Evolutionary conservation across 169 alveolate genomes (phyloP).

Genomic region (Cyclospora cayetanensis): DNA sequence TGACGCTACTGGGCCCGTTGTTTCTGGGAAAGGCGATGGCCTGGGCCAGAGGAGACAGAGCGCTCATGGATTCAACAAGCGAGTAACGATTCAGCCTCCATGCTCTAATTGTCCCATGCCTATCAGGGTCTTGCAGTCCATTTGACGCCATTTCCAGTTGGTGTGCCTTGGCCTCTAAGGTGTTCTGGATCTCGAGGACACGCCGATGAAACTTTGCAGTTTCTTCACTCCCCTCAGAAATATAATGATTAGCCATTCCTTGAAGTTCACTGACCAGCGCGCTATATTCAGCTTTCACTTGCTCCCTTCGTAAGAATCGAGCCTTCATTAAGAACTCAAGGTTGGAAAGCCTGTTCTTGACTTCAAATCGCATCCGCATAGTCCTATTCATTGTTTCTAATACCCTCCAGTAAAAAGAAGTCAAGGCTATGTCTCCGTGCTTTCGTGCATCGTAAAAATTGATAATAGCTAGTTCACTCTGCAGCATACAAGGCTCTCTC

Average conservation of each 20-base stretch:
- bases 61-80: too few species aligned
- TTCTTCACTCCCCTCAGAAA: neutral
- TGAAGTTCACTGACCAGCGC: neutral
- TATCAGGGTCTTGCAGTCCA: too few species aligned
- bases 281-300: neutral
- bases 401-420: neutral
- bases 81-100: too few species aligned
- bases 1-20: too few species aligned
- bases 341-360: neutral
- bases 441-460: neutral
- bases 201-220: neutral
- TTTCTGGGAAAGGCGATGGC: too few species aligned
- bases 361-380: neutral
- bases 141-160: neutral
- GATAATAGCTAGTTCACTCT: neutral
- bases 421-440: neutral
- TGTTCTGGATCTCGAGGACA: neutral
- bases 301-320: neutral
- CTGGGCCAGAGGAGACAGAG: too few species aligned
- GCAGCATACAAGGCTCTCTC: neutral
- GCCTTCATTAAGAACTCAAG: neutral
- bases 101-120: too few species aligned
- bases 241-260: neutral
- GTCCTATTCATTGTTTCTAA: neutral
- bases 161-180: neutral